Percentiles rank a stretch among this genome's conserved stretches.
phyloP scores from a whole-genome alignment of 129 eudicot species.

The Saussurea involucrata region DNA sequence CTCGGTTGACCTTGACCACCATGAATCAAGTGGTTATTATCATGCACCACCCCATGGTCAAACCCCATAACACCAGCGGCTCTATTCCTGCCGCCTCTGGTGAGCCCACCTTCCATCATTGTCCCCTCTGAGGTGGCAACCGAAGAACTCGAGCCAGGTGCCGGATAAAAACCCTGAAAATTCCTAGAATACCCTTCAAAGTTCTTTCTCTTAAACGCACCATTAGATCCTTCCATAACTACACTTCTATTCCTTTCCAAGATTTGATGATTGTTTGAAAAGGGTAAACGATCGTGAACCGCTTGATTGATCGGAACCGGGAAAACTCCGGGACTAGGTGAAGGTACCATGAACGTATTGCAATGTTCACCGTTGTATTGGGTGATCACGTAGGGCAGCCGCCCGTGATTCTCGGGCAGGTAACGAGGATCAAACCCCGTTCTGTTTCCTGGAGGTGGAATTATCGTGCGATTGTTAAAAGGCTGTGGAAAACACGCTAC shows the following conservation, averaged over 20 bases:
- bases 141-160: conserved; percentile 54
- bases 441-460: conserved; percentile 44
- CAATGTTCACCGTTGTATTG: conserved; percentile 54
- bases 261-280: conserved; percentile 40
- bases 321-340: conserved; percentile 46
- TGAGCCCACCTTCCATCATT: conserved; percentile 29
- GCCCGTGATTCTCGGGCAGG: conserved; percentile 53
- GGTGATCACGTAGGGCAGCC: conserved; percentile 47
- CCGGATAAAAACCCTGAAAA: conserved; percentile 28
- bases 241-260: conserved; percentile 37
- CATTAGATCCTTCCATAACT: conserved; percentile 41
- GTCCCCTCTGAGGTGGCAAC: conserved; percentile 40
- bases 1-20: conserved; percentile 53
- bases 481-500: conserved; percentile 49
- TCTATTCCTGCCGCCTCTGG: conserved; percentile 29
- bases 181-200: conserved; percentile 37
- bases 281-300: conserved; percentile 41
- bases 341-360: conserved; percentile 48
- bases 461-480: conserved; percentile 24
- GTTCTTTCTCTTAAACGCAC: conserved; percentile 51
- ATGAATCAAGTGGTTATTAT: conserved; percentile 41
- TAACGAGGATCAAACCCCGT: conserved; percentile 44
- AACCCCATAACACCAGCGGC: conserved; percentile 32
- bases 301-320: conserved; percentile 49
- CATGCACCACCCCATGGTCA: conserved; percentile 37